Conservation (phyloP, 345 rosid species). For the Hibiscus tridactylites region DNA sequence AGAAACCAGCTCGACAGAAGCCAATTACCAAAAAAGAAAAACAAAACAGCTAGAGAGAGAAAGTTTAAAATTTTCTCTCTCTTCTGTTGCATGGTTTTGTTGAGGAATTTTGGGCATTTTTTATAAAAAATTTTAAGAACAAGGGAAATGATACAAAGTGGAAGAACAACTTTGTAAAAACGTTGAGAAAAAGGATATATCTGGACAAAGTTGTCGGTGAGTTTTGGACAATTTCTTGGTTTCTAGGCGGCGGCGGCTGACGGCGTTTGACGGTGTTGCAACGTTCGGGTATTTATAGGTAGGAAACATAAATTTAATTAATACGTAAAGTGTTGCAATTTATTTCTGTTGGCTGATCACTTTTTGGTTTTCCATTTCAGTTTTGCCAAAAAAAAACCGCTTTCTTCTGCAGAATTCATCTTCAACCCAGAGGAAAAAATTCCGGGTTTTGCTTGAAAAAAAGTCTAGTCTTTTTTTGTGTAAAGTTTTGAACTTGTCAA, state of each 20-base stretch:
- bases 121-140: background rate
- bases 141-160: background rate
- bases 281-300: background rate
- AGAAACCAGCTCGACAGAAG: background rate
- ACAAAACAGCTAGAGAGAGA: background rate
- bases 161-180: background rate
- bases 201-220: background rate
- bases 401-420: too few relatives aligned
- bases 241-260: background rate
- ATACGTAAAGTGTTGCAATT: too few relatives aligned
- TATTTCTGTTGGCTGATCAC: background rate
- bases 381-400: background rate
- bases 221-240: background rate
- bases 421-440: too few relatives aligned
- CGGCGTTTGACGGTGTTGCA: background rate
- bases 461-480: background rate
- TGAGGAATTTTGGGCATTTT: background rate
- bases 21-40: background rate
- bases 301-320: too few relatives aligned
- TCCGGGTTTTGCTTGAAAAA: background rate
- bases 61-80: background rate
- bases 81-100: background rate
- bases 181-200: background rate
- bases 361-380: too few relatives aligned
- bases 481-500: background rate